These are phyloP conservation scores for Albifimbria verrucaria DNA, from an alignment of 2,329 filamentous ascomycete genomes.

Conservation along the genomic window DNA sequence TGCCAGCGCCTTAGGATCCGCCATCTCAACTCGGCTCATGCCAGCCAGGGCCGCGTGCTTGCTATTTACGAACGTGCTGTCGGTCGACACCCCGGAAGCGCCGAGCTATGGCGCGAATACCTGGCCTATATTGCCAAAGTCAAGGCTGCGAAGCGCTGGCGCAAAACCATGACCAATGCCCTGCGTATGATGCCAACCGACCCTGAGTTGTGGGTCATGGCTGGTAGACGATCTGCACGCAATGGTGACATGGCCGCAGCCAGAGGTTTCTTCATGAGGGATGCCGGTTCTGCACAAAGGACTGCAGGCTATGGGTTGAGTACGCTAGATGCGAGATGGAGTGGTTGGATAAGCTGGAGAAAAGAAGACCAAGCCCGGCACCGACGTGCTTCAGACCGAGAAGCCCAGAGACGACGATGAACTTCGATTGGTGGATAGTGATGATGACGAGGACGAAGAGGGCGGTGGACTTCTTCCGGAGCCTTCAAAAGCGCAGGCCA, in stretches of 20 bases:
- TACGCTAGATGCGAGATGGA: constrained; percentile 91
- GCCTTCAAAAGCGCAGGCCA: constrained; percentile 33
- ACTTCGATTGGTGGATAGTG: constrained; percentile 38
- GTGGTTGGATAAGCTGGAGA: constrained; percentile 79
- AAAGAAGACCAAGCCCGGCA: constrained; percentile 48
- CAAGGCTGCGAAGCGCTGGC: constrained; percentile 64
- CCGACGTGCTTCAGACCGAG: constrained; percentile 41
- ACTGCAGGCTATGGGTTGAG: constrained; percentile 76
- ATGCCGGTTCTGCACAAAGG: constrained; percentile 79
- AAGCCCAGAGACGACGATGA: constrained; percentile 47
- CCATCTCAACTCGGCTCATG: constrained; percentile 59
- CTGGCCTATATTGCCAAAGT: constrained; percentile 73
- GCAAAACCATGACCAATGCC: constrained; percentile 62
- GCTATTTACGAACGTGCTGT: constrained; percentile 86
- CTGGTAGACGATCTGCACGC: constrained; percentile 71
- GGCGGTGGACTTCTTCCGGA: constrained; percentile 43
- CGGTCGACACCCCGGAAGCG: constrained; percentile 75
- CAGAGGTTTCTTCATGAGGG: constrained; percentile 84
- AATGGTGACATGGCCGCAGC: constrained; percentile 86
- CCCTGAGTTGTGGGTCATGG: constrained; percentile 81
- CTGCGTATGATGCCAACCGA: constrained; percentile 84
- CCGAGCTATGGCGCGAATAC: constrained; percentile 86
- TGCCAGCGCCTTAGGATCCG: constrained; percentile 78
- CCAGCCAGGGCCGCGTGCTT: constrained; percentile 79
- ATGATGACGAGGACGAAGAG: constrained; percentile 41